Evolutionary conservation across 139 green algal species (phyloP).

Genomic region (Closterium sp.): DNA sequence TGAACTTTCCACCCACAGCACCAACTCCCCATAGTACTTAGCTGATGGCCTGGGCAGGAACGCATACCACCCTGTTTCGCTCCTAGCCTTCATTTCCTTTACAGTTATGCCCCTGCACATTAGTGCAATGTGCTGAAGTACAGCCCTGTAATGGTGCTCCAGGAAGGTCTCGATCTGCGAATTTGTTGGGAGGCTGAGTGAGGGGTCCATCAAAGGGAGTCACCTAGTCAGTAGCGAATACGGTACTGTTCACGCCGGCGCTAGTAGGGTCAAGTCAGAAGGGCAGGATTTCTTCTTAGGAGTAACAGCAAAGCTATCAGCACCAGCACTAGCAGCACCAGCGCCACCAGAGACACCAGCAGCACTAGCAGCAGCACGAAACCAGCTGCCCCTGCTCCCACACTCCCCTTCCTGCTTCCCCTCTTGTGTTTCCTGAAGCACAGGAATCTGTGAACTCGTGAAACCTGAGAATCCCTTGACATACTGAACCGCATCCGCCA

Average conservation of each 20-base stretch:
- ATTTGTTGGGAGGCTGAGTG: conserved; percentile 15
- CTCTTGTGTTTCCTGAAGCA: conserved; percentile 68
- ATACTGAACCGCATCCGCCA: conserved; percentile 78
- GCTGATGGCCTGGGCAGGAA: conserved; percentile 78
- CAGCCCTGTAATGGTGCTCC: conserved; percentile 92
- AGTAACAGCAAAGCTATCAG: background rate
- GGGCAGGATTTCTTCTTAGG: background rate
- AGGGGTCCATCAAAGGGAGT: conserved; percentile 96
- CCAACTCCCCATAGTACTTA: conserved; percentile 79
- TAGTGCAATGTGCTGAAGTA: conserved; percentile 94
- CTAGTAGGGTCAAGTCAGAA: background rate
- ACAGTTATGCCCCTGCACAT: conserved; percentile 94
- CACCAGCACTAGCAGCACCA: background rate
- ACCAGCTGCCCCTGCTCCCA: background rate
- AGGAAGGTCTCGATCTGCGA: conserved; percentile 87
- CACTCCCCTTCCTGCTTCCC: background rate
- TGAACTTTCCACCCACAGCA: conserved; percentile 14
- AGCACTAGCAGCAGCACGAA: background rate
- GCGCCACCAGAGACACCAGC: background rate
- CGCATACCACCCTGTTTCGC: conserved; percentile 65
- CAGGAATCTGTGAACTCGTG: conserved; percentile 90
- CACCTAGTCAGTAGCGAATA: conserved; percentile 90
- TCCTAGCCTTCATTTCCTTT: conserved; percentile 64
- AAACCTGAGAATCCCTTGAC: conserved; percentile 78
- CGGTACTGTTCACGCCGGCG: conserved; percentile 33